Evolutionary conservation across 1,284 basidiomycete species (phyloP).

Genomic region (Sporisorium exsertum): DNA sequence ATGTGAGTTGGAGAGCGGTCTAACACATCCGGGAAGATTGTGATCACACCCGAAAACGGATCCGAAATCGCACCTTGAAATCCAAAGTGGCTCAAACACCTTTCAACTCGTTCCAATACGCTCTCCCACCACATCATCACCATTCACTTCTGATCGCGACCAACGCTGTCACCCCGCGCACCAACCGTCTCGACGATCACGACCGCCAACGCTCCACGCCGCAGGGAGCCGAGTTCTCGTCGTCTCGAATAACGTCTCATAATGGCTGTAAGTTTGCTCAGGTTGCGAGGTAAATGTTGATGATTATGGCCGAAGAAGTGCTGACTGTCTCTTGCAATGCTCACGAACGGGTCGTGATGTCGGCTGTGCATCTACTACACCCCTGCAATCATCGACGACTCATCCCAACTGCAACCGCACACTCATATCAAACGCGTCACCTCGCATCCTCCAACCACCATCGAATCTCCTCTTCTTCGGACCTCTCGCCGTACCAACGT

Average conservation of each 20-base stretch:
- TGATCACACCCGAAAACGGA: conserved; percentile 31
- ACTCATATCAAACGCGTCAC: no score
- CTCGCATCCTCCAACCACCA: background rate
- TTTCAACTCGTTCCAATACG: background rate
- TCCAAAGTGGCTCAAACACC: conserved; percentile 12
- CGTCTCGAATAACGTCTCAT: conserved; percentile 3
- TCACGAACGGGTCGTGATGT: background rate
- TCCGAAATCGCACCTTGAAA: conserved; percentile 33
- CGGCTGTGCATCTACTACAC: no score
- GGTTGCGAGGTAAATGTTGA: background rate
- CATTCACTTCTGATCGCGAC: conserved; percentile 9
- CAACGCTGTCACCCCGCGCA: background rate
- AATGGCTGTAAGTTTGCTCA: conserved; percentile 36
- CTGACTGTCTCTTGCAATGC: conserved; percentile 4
- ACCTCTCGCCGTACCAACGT: background rate
- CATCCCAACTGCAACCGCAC: background rate
- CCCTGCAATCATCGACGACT: background rate
- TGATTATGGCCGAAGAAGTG: background rate
- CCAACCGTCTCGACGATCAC: background rate
- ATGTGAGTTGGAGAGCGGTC: no score
- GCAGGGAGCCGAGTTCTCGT: background rate
- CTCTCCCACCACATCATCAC: background rate
- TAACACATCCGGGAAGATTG: conserved; percentile 18
- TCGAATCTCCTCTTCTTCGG: no score
- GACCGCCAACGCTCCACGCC: background rate